Evolutionary conservation across 345 rosid species (phyloP).

Genomic region (Aethionema arabicum): DNA sequence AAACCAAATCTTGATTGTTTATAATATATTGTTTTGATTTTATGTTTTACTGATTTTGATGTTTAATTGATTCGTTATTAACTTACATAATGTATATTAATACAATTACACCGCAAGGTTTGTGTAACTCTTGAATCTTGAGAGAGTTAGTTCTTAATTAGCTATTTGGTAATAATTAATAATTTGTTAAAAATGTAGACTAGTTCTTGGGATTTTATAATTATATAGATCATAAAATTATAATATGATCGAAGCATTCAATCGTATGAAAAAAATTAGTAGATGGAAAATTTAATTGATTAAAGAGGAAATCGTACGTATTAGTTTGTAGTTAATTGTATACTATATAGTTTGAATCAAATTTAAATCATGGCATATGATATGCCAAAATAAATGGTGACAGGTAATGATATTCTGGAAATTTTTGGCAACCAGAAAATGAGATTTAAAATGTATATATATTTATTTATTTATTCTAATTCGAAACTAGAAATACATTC

Average conservation of each 20-base stretch:
- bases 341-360: neutral
- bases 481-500: neutral
- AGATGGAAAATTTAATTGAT: neutral
- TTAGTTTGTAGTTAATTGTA: neutral
- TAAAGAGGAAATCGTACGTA: neutral
- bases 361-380: neutral
- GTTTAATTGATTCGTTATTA: no score
- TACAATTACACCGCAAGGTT: no score
- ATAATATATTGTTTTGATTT: neutral
- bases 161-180: no score
- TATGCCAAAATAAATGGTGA: constrained; percentile 15
- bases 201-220: no score
- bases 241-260: neutral
- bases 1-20: constrained; percentile 23
- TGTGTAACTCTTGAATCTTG: no score
- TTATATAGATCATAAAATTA: no score
- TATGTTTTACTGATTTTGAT: neutral
- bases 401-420: constrained; percentile 2
- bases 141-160: no score
- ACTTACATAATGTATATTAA: no score
- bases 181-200: no score
- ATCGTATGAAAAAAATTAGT: no score
- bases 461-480: neutral
- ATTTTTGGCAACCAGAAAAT: constrained; percentile 7
- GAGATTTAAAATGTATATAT: constrained; percentile 17